A percentile compares a stretch with the other conserved stretches of the same genome.
These are phyloP conservation scores for Colletotrichum coccodes DNA, from an alignment of 2,329 filamentous ascomycete species.

Conservation along the genomic window DNA sequence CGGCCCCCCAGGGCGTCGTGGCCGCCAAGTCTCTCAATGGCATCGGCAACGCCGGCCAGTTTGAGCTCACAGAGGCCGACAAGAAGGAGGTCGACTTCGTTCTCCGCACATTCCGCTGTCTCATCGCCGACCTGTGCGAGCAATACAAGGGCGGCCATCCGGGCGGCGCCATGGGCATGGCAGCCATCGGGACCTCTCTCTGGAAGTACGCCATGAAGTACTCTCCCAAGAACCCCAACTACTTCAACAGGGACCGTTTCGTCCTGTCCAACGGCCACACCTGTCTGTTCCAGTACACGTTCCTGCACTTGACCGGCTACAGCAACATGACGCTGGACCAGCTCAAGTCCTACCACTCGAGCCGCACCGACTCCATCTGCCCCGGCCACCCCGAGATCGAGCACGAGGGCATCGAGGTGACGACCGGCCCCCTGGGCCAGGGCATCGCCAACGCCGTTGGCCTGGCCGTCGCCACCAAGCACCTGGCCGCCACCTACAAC, in stretches of 20 bases:
- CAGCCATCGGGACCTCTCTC: slow-evolving; percentile 67
- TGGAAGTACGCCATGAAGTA: slow-evolving; percentile 73
- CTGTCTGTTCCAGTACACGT: slow-evolving; percentile 64
- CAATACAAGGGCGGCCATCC: slow-evolving; percentile 78
- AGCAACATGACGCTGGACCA: slow-evolving; percentile 65
- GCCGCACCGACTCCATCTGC: slow-evolving; percentile 58
- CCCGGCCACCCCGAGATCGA: slow-evolving; percentile 69
- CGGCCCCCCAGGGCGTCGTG: slow-evolving; percentile 19
- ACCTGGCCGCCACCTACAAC: slow-evolving; percentile 65
- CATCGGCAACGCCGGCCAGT: slow-evolving; percentile 1
- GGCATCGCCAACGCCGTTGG: slow-evolving; percentile 71
- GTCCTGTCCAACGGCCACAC: slow-evolving; percentile 71
- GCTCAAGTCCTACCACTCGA: slow-evolving; percentile 62
- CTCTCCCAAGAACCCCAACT: slow-evolving; percentile 62
- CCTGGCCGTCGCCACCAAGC: slow-evolving; percentile 66
- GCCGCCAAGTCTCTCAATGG: slow-evolving; percentile 24
- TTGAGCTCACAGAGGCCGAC: slow-evolving; percentile 20
- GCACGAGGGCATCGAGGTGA: slow-evolving; percentile 66
- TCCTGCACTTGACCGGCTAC: slow-evolving; percentile 64
- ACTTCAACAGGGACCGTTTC: slow-evolving; percentile 71
- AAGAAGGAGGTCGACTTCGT: slow-evolving; percentile 45
- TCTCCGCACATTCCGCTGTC: slow-evolving; percentile 67
- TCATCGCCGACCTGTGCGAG: slow-evolving; percentile 76
- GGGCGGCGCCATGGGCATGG: slow-evolving; percentile 69
- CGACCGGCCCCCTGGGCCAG: slow-evolving; percentile 68